Evolutionary conservation across 2,329 filamentous ascomycete species (phyloP).

Genomic region (Fusarium longipes): DNA sequence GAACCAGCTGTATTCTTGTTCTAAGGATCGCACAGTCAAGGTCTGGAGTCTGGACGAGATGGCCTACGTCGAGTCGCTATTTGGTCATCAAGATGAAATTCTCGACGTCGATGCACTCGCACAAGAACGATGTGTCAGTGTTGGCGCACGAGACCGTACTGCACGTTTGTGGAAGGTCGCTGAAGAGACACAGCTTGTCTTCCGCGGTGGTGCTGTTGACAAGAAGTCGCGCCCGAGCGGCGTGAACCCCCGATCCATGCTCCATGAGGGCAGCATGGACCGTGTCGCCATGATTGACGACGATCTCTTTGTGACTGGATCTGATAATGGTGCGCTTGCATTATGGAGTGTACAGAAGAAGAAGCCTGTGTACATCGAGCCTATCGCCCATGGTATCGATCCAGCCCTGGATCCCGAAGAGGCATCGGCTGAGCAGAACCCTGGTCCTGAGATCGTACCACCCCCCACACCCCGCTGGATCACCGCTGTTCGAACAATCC

Average conservation of each 20-base stretch:
- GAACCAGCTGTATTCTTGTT: constrained; percentile 92
- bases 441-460: constrained; percentile 69
- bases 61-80: constrained; percentile 94
- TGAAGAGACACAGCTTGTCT: constrained; percentile 95
- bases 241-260: constrained; percentile 63
- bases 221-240: constrained; percentile 58
- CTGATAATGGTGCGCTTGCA: constrained; percentile 87
- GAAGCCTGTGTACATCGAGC: constrained; percentile 85
- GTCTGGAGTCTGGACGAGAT: constrained; percentile 93
- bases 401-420: constrained; percentile 73
- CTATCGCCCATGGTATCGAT: constrained; percentile 87
- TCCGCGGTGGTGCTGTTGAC: constrained; percentile 80
- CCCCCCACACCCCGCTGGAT: constrained; percentile 84
- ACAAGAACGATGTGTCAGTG: constrained; percentile 89
- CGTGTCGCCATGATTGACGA: constrained; percentile 90
- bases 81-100: constrained; percentile 94
- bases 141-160: constrained; percentile 90
- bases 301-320: constrained; percentile 90
- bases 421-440: constrained; percentile 77
- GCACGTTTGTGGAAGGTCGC: constrained; percentile 95
- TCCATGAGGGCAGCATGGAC: constrained; percentile 88
- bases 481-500: constrained; percentile 86
- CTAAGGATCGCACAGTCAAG: constrained; percentile 92
- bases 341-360: constrained; percentile 95
- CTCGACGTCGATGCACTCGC: constrained; percentile 84